Evolutionary conservation across 2,329 filamentous ascomycete genomes (phyloP), one percentile per base, ranked within the genome.

Genomic region (Neophaeococcomyces aloes): DNA sequence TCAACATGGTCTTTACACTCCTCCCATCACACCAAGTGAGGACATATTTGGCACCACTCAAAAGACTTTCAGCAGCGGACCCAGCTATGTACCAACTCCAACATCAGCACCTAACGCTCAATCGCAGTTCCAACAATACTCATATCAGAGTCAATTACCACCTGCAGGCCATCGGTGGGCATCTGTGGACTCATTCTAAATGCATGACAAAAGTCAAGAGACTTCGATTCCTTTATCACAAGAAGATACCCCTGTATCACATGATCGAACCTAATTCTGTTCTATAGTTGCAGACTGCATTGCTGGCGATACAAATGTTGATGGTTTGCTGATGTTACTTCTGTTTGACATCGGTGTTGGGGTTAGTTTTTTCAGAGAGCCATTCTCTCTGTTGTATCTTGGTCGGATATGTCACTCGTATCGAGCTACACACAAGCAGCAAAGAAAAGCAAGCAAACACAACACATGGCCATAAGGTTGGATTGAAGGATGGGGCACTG

Each of bases 1-100:
- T 15, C 51, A 52, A 38, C 52, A 68, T 49, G 66, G 66, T 14
- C 67, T 68, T 45, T 61, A 68, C 42, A 69, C 66, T n/a, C 66
- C 66, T 23, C 66, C 66, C 13, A 68, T 69, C 46, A 69, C 66
- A 1, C 66, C 66, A 6, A 65, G 67, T 44, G 66, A 65, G 34
- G 53, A 55, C 14, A 64, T 57, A 4, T 67, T 65, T 45, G 57
- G 57, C 36, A 59, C 60, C 50, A 56, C 57, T 32, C 56, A 55
- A 39, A 61, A 61, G 52, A 53, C 59, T 30, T 62, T 58, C 42
- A 18, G 29, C 29, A 52, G 57, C 36, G 55, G 54, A n/a, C 47
- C 51, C 3, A 51, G 48, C 21, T 51, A 52, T 37, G 51, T 45
- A 38, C 46, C 47, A 15, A 50, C 53, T 40, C 50, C 49, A 11